Percentiles rank a stretch among this genome's conserved stretches.
These are phyloP conservation scores for Acacia melanoxylon DNA, from an alignment of 306 rosid genomes.

Conservation along the genomic window DNA sequence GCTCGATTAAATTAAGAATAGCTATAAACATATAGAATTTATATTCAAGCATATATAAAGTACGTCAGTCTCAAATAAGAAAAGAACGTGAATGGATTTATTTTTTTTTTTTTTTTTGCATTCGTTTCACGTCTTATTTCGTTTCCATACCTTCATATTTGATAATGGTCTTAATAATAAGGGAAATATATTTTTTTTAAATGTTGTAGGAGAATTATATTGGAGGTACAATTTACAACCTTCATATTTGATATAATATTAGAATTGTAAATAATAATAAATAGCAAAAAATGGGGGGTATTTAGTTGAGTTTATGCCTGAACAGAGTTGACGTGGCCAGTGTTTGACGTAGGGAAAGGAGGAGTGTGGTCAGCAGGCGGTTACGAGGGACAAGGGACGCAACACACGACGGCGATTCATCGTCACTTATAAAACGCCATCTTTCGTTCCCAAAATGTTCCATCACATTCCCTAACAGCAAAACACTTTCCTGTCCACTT, in stretches of 20 bases:
- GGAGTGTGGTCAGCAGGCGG: not conserved
- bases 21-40: not conserved
- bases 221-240: too few relatives aligned
- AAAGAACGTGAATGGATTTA: not conserved
- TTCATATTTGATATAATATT: too few relatives aligned
- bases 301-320: not conserved
- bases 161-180: too few relatives aligned
- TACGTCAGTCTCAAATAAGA: too few relatives aligned
- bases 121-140: not conserved
- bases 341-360: not conserved
- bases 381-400: slow-evolving; percentile 2
- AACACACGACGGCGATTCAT: not conserved
- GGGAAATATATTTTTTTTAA: too few relatives aligned
- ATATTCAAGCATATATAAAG: too few relatives aligned
- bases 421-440: not conserved
- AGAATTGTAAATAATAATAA: too few relatives aligned
- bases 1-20: too few relatives aligned
- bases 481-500: not conserved
- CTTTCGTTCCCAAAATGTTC: not conserved
- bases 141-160: too few relatives aligned
- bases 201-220: too few relatives aligned
- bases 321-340: not conserved
- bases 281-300: not conserved
- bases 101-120: not conserved
- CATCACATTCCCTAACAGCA: not conserved